phyloP scores from a whole-genome alignment of 371 early-diverging fungal genomes.

The Mucor circinelloides region DNA sequence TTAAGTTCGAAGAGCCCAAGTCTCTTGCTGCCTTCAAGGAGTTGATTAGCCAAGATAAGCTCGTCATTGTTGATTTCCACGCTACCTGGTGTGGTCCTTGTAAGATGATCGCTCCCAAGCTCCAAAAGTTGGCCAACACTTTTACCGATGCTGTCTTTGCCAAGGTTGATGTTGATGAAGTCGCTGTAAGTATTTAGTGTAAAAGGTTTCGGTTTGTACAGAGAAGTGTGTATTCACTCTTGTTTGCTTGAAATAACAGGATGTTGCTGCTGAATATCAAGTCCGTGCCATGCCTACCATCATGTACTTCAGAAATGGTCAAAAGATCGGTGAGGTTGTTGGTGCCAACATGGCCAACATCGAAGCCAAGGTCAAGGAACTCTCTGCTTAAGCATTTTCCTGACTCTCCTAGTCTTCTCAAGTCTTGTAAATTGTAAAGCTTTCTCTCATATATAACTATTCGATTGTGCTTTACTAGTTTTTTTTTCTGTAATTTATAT shows the following conservation, averaged over 20 bases:
- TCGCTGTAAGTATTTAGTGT: conserved; percentile 40
- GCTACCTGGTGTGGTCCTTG: conserved; percentile 88
- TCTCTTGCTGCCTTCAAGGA: conserved; percentile 33
- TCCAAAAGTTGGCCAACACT: conserved; percentile 55
- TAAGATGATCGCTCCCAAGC: conserved; percentile 83
- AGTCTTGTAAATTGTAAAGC: background rate
- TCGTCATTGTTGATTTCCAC: conserved; percentile 66
- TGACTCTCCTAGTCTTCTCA: background rate
- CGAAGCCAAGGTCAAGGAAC: conserved; percentile 16
- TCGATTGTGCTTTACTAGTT: background rate
- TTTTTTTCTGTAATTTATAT: background rate
- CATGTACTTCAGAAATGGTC: conserved; percentile 74
- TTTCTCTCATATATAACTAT: background rate
- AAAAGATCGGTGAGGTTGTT: conserved; percentile 70
- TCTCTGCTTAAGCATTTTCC: conserved; percentile 2
- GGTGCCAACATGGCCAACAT: conserved; percentile 64
- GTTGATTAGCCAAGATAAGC: conserved; percentile 29
- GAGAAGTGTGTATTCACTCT: background rate
- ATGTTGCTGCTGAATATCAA: conserved; percentile 66
- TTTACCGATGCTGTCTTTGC: conserved; percentile 67
- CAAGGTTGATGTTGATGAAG: conserved; percentile 86
- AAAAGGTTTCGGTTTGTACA: background rate
- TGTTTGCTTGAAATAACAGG: conserved; percentile 31
- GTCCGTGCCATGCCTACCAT: conserved; percentile 95
- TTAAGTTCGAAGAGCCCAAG: conserved; percentile 25